Conservation (phyloP, 1,139 yeast species). For the Hansenula lynferdii region DNA sequence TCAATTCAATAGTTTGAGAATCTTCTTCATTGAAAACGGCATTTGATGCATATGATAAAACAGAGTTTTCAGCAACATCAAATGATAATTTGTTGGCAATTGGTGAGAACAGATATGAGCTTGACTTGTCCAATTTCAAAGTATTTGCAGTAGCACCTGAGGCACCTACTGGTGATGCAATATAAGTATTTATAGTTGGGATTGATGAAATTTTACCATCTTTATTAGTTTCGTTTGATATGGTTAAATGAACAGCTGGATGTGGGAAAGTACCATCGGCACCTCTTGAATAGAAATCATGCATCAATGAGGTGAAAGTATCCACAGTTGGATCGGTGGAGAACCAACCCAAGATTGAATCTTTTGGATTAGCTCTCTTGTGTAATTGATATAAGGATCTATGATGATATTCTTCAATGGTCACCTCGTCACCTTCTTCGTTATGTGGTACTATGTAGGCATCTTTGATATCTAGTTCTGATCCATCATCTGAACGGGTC, state of each 20-base stretch:
- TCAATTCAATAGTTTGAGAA: slow-evolving; percentile 26
- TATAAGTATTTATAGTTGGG: slow-evolving; percentile 57
- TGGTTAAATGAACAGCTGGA: slow-evolving; percentile 77
- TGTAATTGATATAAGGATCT: slow-evolving; percentile 67
- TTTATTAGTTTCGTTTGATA: slow-evolving; percentile 41
- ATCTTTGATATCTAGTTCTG: slow-evolving; percentile 66
- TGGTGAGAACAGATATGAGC: slow-evolving; percentile 76
- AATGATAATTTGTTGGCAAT: slow-evolving; percentile 64
- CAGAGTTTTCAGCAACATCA: slow-evolving; percentile 56
- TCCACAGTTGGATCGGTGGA: slow-evolving; percentile 66
- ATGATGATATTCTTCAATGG: slow-evolving; percentile 73
- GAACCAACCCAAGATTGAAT: slow-evolving; percentile 84
- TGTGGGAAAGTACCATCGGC: slow-evolving; percentile 65
- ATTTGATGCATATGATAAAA: slow-evolving; percentile 38
- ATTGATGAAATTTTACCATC: slow-evolving; percentile 39
- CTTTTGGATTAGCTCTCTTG: slow-evolving; percentile 78
- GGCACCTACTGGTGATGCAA: slow-evolving; percentile 73
- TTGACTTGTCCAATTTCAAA: slow-evolving; percentile 41
- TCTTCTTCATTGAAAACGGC: slow-evolving; percentile 25
- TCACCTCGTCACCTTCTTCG: slow-evolving; percentile 71
- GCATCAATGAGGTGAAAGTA: slow-evolving; percentile 75
- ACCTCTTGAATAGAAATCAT: slow-evolving; percentile 72
- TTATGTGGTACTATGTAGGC: slow-evolving; percentile 82
- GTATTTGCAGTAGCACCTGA: slow-evolving; percentile 33
- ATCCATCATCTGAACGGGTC: slow-evolving; percentile 78